Conservation (phyloP, 2,329 filamentous ascomycete genomes). For the Scedosporium minutisporum region DNA sequence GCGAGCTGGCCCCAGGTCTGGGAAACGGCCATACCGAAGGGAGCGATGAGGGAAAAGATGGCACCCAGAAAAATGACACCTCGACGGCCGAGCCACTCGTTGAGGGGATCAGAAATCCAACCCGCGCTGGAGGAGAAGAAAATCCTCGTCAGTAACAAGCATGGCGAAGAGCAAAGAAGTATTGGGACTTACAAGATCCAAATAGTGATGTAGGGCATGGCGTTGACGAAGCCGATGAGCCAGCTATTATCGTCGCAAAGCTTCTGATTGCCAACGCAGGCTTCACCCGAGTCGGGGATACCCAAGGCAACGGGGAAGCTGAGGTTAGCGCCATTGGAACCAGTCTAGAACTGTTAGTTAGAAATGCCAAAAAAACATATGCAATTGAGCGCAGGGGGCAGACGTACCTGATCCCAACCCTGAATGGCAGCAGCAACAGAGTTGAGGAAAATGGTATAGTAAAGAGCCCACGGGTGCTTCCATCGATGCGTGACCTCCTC, state of each 20-base stretch:
- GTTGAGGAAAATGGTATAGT: constrained; percentile 40
- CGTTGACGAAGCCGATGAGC: constrained; percentile 53
- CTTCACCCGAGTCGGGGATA: constrained; percentile 29
- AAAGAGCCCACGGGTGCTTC: constrained; percentile 37
- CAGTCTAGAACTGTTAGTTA: constrained; percentile 21
- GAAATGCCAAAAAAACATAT: background rate
- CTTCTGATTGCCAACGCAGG: background rate
- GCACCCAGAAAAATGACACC: constrained; percentile 54
- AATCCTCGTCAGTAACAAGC: background rate
- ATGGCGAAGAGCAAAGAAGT: background rate
- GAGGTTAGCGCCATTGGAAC: constrained; percentile 38
- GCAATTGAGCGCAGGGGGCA: background rate
- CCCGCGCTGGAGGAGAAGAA: constrained; percentile 29
- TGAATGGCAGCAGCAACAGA: constrained; percentile 46
- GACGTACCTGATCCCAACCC: constrained; percentile 29
- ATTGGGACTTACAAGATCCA: constrained; percentile 27
- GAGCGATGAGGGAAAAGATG: constrained; percentile 51
- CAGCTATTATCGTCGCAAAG: constrained; percentile 38
- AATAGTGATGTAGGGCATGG: constrained; percentile 32
- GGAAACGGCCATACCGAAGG: constrained; percentile 49
- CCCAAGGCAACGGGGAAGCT: constrained; percentile 34
- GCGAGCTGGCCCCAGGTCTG: constrained; percentile 51
- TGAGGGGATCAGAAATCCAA: constrained; percentile 55
- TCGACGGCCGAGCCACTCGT: constrained; percentile 45
- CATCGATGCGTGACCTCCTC: constrained; percentile 39